A percentile compares a stretch with the other conserved stretches of the same genome.
Evolutionary conservation across 2,329 filamentous ascomycete species (phyloP).

Genomic region (Calycina herbarum): DNA sequence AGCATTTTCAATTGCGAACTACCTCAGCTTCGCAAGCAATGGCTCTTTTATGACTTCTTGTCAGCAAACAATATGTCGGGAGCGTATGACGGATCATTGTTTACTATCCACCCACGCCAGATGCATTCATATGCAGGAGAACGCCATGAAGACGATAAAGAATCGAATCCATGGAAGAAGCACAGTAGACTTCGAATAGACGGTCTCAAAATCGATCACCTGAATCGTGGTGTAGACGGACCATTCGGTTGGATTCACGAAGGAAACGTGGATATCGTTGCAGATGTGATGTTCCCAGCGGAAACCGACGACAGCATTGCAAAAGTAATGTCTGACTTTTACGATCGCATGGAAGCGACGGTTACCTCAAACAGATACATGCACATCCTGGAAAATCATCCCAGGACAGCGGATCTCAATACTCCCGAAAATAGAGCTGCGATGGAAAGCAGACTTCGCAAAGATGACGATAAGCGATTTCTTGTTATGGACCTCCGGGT

Average conservation of each 20-base stretch:
- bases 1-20: slow-evolving; percentile 97
- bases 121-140: slow-evolving; percentile 75
- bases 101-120: slow-evolving; percentile 94
- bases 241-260: slow-evolving; percentile 98
- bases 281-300: slow-evolving; percentile 90
- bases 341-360: slow-evolving; percentile 91
- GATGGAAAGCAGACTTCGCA: slow-evolving; percentile 31
- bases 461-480: slow-evolving; percentile 68
- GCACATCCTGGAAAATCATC: slow-evolving; percentile 54
- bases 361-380: slow-evolving; percentile 75
- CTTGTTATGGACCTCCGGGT: slow-evolving; percentile 94
- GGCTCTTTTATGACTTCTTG: slow-evolving; percentile 96
- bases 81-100: slow-evolving; percentile 91
- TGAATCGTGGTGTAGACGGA: slow-evolving; percentile 89
- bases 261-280: slow-evolving; percentile 93
- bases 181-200: slow-evolving; percentile 91
- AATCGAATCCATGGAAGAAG: slow-evolving; percentile 82
- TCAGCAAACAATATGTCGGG: slow-evolving; percentile 96
- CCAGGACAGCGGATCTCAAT: slow-evolving; percentile 34
- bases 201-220: slow-evolving; percentile 89
- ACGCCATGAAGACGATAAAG: slow-evolving; percentile 55
- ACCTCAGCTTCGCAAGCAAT: slow-evolving; percentile 89
- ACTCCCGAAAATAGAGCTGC: slow-evolving; percentile 31
- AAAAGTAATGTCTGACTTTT: slow-evolving; percentile 96
- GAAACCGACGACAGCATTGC: slow-evolving; percentile 86